These are phyloP conservation scores for Ceratocystis eucalypticola DNA, from an alignment of 2,329 filamentous ascomycete species.

Conservation along the genomic window DNA sequence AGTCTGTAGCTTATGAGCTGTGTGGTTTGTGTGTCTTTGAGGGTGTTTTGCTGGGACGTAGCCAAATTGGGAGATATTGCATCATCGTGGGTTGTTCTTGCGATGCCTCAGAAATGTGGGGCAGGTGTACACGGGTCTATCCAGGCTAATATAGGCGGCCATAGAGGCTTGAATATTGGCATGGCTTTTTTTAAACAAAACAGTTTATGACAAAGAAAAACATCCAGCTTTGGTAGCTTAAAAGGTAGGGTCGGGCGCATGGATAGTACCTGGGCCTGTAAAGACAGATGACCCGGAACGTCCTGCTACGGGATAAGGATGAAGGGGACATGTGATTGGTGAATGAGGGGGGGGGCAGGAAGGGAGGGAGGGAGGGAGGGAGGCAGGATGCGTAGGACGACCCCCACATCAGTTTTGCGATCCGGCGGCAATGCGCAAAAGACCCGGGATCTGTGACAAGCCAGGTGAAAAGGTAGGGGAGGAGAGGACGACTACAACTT, in stretches of 20 bases:
- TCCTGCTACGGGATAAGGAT: not conserved
- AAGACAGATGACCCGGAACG: not conserved
- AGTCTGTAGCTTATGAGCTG: not conserved
- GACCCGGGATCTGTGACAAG: not conserved
- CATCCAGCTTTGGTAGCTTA: not conserved
- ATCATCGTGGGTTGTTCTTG: constrained; percentile 35
- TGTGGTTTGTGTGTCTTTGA: not conserved
- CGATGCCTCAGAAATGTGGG: constrained; percentile 25
- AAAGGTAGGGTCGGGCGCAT: not conserved
- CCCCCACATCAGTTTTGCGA: constrained; percentile 17
- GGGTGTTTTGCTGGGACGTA: not conserved
- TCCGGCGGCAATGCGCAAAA: constrained; percentile 1
- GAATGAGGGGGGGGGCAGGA: not conserved
- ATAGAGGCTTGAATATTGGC: not conserved
- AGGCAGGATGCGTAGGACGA: not conserved
- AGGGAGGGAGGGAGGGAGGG: not conserved
- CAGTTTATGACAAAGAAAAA: constrained; percentile 10
- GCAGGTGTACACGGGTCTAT: not conserved
- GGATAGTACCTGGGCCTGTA: not conserved
- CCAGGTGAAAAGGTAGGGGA: not conserved
- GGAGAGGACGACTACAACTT: not conserved
- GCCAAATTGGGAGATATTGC: constrained; percentile 47
- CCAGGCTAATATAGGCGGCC: not conserved
- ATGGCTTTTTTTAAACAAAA: not conserved
- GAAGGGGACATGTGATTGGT: not conserved